These are phyloP conservation scores for Russula dissimulans DNA, from an alignment of 768 basidiomycete species.

Conservation along the genomic window DNA sequence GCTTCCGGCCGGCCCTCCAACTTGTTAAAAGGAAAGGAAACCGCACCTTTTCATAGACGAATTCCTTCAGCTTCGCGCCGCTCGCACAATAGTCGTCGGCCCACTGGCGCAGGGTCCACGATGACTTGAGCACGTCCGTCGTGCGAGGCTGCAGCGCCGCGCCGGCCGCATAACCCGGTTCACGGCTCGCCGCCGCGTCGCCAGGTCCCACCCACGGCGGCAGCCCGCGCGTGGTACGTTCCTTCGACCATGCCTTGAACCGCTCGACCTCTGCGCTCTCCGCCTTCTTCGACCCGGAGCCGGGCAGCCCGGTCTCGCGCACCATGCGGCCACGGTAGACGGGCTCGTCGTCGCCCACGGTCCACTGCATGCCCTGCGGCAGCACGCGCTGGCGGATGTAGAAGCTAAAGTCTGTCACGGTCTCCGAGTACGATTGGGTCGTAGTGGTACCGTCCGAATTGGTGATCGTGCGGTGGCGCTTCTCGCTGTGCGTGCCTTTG, in stretches of 20 bases:
- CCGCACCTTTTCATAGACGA: conserved; percentile 56
- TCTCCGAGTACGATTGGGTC: conserved; percentile 30
- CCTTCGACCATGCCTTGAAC: conserved; percentile 36
- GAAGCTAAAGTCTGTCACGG: conserved; percentile 60
- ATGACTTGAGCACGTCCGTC: conserved; percentile 15
- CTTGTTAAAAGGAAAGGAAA: neutral
- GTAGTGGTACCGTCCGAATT: neutral
- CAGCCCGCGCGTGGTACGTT: conserved; percentile 38
- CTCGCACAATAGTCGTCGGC: conserved; percentile 73
- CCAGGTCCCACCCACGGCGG: conserved; percentile 32
- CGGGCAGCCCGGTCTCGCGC: conserved; percentile 38
- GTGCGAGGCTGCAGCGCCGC: neutral
- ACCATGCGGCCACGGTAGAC: conserved; percentile 55
- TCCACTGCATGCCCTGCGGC: conserved; percentile 40
- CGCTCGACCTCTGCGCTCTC: conserved; percentile 34
- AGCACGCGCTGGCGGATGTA: conserved; percentile 42
- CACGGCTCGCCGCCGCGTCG: conserved; percentile 5
- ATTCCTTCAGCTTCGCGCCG: conserved; percentile 65
- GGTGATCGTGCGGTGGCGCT: neutral
- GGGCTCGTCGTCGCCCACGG: conserved; percentile 50
- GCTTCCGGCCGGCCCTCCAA: no score
- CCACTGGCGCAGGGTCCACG: conserved; percentile 38
- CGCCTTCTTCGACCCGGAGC: conserved; percentile 30
- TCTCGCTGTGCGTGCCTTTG: neutral
- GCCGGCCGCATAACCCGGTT: neutral